Conservation (phyloP, 2,329 filamentous ascomycete genomes). For the Daldinia eschscholtzii region DNA sequence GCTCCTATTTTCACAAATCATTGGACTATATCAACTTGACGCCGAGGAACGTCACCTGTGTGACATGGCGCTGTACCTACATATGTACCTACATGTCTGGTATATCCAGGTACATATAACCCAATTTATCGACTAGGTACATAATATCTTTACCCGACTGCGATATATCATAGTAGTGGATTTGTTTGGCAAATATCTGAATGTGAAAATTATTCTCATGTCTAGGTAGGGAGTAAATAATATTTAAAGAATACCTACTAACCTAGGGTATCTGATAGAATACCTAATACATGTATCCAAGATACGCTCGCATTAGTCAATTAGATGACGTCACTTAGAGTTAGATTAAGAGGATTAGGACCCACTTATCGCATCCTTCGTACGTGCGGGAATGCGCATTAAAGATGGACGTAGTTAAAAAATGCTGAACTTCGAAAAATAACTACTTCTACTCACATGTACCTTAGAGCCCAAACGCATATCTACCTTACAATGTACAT, state of each 20-base stretch:
- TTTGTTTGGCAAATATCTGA: not conserved
- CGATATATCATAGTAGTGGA: not conserved
- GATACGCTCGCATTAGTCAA: constrained; percentile 18
- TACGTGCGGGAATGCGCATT: constrained; percentile 14
- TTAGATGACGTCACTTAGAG: constrained; percentile 31
- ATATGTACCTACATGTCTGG: not conserved
- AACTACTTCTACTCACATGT: no score
- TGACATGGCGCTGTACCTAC: constrained; percentile 19
- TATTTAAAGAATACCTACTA: not conserved
- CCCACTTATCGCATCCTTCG: constrained; percentile 11
- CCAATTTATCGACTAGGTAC: not conserved
- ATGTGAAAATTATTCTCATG: not conserved
- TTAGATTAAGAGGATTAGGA: not conserved
- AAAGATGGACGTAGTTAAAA: not conserved
- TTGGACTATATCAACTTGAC: constrained; percentile 7
- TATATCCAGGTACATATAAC: not conserved
- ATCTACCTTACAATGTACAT: not conserved
- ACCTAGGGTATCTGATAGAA: no score
- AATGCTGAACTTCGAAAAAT: not conserved
- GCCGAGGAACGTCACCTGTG: constrained; percentile 23
- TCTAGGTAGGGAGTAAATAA: not conserved
- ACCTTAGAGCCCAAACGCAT: not conserved
- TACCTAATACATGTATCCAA: constrained; percentile 2
- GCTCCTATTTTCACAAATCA: constrained; percentile 4
- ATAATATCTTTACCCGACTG: not conserved